Percentiles rank a stretch among this genome's conserved stretches.
These are phyloP conservation scores for Fusarium ramigenum DNA, from an alignment of 2,329 filamentous ascomycete species.

Conservation along the genomic window DNA sequence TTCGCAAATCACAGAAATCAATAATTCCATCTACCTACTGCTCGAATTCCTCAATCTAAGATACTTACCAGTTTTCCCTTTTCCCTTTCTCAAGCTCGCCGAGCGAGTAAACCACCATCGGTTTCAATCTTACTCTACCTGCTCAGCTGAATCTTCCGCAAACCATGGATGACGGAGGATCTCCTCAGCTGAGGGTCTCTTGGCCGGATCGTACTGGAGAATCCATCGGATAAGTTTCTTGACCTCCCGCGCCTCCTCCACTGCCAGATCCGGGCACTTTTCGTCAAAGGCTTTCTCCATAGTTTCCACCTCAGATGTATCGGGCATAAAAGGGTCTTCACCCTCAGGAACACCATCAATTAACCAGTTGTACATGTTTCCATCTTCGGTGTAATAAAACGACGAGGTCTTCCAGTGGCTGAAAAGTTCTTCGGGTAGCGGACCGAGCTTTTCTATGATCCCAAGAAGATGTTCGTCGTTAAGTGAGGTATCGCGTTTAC, in stretches of 20 bases:
- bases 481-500: too few relatives aligned
- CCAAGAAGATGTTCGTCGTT: not conserved
- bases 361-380: not conserved
- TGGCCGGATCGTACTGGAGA: not conserved
- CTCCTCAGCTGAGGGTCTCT: not conserved
- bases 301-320: too few relatives aligned
- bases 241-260: not conserved
- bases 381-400: not conserved
- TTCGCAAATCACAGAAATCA: rapidly evolving
- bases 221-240: not conserved
- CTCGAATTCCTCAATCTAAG: too few relatives aligned
- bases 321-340: too few relatives aligned
- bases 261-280: rapidly evolving
- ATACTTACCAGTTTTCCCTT: too few relatives aligned
- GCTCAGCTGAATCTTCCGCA: rapidly evolving
- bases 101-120: too few relatives aligned
- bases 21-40: too few relatives aligned
- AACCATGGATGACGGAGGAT: not conserved
- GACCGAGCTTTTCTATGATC: not conserved
- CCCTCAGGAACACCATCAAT: not conserved
- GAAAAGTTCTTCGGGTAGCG: not conserved
- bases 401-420: not conserved
- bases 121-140: not conserved
- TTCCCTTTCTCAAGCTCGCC: too few relatives aligned
- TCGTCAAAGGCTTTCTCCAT: not conserved